Evolutionary conservation across 805 yeast species (phyloP).

Genomic region (Candida sithepensis): DNA sequence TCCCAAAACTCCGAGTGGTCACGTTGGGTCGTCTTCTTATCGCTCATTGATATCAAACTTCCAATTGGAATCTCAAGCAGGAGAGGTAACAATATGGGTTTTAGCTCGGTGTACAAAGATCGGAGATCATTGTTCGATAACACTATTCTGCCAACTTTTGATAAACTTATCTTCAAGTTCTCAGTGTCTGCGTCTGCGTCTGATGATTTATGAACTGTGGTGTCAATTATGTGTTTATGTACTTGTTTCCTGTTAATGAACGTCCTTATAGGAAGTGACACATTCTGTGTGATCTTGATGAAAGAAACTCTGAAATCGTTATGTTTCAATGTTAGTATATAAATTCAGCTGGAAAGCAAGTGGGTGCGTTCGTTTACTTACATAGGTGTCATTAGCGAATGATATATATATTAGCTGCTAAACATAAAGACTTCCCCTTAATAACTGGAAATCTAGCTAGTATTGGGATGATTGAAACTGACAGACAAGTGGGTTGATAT

Average conservation of each 20-base stretch:
- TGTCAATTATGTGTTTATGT: conserved; percentile 12
- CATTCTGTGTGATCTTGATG: conserved; percentile 11
- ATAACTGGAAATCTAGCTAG: no score
- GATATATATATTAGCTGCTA: no score
- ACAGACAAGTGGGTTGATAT: no score
- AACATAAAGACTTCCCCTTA: no score
- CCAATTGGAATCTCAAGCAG: conserved; percentile 20
- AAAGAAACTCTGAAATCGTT: conserved; percentile 19
- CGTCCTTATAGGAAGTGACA: conserved; percentile 24
- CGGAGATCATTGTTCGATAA: conserved; percentile 24
- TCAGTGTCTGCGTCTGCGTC: not conserved
- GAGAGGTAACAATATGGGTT: conserved; percentile 14
- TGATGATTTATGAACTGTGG: conserved; percentile 8
- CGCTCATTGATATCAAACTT: conserved; percentile 15
- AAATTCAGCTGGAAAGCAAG: no score
- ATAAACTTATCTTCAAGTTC: conserved; percentile 1
- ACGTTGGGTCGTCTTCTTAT: not conserved
- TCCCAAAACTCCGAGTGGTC: not conserved
- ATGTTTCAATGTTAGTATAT: no score
- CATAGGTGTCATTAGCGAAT: conserved; percentile 21
- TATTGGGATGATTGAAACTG: no score
- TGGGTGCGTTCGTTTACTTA: no score
- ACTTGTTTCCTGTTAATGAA: conserved; percentile 25
- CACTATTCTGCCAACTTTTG: not conserved
- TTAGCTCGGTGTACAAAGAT: conserved; percentile 18